Conservation (phyloP, 176 grass and related monocot species). For the Eleusine coracana region DNA sequence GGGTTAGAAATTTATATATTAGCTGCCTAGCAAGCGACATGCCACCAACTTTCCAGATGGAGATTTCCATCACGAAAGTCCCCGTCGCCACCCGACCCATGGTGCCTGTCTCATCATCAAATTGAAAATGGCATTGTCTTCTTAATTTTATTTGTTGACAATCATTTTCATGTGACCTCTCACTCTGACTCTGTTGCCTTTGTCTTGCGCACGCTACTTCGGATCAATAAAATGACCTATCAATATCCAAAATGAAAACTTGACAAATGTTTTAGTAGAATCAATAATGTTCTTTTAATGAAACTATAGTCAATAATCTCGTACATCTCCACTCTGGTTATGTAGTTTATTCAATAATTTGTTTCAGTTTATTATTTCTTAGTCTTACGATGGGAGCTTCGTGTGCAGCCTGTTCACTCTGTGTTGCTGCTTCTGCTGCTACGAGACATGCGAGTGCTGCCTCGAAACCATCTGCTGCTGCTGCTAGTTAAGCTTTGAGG, state of each 20-base stretch:
- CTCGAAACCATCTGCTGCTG: constrained; percentile 58
- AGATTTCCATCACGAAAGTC: constrained; percentile 26
- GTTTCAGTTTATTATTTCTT: background rate
- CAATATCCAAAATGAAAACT: background rate
- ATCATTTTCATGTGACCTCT: constrained; percentile 33
- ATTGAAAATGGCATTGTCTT: constrained; percentile 13
- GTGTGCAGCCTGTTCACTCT: constrained; percentile 49
- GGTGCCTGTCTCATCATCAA: constrained; percentile 7
- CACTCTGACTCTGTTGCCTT: background rate
- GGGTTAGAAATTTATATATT: background rate
- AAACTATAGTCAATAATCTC: no score
- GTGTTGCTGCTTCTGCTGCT: constrained; percentile 71
- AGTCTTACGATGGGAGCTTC: background rate
- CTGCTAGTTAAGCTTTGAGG: constrained; percentile 27
- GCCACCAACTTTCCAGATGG: constrained; percentile 11
- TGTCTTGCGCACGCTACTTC: background rate
- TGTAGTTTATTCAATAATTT: background rate
- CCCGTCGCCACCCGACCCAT: background rate
- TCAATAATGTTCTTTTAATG: no score
- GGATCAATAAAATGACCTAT: background rate
- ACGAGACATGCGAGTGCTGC: constrained; percentile 60
- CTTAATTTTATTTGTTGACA: constrained; percentile 7
- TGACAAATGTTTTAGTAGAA: background rate
- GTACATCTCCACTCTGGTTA: background rate
- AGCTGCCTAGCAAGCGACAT: background rate